phyloP scores from a whole-genome alignment of 306 rosid genomes.

The Dicorynia guianensis region DNA sequence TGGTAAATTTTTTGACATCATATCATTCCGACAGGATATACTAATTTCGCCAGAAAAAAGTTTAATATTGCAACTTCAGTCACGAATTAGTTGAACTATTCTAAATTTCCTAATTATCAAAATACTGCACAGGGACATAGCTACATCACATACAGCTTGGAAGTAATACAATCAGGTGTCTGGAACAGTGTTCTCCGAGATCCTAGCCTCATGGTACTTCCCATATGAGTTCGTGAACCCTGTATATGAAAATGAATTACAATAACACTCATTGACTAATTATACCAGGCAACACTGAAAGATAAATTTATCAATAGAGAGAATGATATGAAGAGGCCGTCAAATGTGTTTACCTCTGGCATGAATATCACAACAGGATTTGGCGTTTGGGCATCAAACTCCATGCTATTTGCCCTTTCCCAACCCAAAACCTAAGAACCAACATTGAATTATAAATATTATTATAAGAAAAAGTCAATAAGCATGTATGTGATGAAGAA shows the following conservation, averaged over 20 bases:
- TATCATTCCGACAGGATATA: background rate
- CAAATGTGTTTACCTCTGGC: conserved; percentile 83
- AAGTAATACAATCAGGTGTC: conserved; percentile 77
- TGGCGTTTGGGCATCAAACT: conserved; percentile 80
- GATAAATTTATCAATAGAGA: conserved; percentile 8
- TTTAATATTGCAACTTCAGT: background rate
- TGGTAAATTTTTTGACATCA: conserved; percentile 3
- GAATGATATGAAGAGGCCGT: background rate
- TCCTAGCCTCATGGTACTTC: conserved; percentile 98
- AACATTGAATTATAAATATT: conserved; percentile 37
- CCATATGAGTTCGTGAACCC: conserved; percentile 99
- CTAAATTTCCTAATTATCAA: conserved; percentile 21
- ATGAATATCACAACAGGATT: conserved; percentile 94
- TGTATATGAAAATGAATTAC: conserved; percentile 32
- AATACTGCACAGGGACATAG: conserved; percentile 32
- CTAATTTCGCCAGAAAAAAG: background rate
- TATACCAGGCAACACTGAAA: conserved; percentile 20
- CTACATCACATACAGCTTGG: conserved; percentile 80
- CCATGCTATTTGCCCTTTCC: conserved; percentile 87
- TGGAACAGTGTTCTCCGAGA: conserved; percentile 88
- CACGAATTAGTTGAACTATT: background rate
- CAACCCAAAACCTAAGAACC: conserved; percentile 77
- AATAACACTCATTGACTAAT: background rate
- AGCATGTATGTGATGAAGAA: conserved; percentile 7
- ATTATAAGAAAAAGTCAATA: background rate